Conservation (phyloP, 208 protist genomes). For the Leishmania turanica region DNA sequence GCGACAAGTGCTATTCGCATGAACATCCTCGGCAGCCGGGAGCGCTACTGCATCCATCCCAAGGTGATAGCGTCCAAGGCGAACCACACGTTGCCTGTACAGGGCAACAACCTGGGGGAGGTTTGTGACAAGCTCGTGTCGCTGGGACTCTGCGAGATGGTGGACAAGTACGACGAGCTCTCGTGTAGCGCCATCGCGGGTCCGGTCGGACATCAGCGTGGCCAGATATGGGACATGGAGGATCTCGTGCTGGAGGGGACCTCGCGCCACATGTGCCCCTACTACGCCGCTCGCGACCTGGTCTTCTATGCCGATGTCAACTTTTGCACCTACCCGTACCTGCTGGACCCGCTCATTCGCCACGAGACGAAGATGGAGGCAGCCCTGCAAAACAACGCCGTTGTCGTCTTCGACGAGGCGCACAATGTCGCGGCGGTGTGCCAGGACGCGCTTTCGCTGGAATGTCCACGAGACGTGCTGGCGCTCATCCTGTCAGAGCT, state of each 20-base stretch:
- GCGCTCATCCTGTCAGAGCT: constrained; percentile 55
- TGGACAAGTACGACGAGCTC: constrained; percentile 59
- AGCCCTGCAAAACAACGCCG: constrained; percentile 66
- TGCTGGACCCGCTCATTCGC: constrained; percentile 95
- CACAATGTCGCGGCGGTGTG: constrained; percentile 93
- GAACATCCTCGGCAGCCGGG: constrained; percentile 94
- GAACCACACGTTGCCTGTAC: constrained; percentile 55
- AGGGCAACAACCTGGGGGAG: constrained; percentile 85
- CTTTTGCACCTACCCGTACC: constrained; percentile 98
- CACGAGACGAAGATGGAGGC: constrained; percentile 80
- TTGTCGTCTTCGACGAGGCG: constrained; percentile 97
- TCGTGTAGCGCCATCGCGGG: constrained; percentile 55
- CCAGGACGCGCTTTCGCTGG: constrained; percentile 66
- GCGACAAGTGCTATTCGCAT: constrained; percentile 58
- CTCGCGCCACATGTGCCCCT: constrained; percentile 89
- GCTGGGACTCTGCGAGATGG: constrained; percentile 63
- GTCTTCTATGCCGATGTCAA: constrained; percentile 90
- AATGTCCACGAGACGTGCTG: constrained; percentile 38
- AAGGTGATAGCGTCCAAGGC: constrained; percentile 46
- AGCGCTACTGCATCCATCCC: constrained; percentile 95
- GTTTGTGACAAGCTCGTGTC: constrained; percentile 84
- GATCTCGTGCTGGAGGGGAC: constrained; percentile 87
- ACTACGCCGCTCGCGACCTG: constrained; percentile 91
- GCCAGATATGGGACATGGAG: constrained; percentile 90
- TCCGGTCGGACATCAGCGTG: constrained; percentile 28